Conservation (phyloP, 371 early-diverging fungal genomes). For the Thermomucor indicae-seudaticae region DNA sequence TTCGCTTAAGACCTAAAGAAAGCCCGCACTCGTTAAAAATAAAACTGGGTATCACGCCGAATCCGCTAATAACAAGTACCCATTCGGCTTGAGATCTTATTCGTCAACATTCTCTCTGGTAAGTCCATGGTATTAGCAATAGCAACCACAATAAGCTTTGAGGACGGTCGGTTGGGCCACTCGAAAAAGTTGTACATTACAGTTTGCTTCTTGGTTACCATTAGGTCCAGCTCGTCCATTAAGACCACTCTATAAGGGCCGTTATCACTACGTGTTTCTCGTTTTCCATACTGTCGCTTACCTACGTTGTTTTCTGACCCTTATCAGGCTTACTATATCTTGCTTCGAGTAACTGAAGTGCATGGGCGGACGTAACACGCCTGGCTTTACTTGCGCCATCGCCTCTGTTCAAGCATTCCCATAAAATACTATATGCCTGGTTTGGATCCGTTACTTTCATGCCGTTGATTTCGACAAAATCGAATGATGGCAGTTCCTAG, state of each 20-base stretch:
- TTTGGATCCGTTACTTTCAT: conserved; percentile 94
- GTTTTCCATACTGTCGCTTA: not conserved
- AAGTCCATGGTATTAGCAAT: conserved; percentile 99
- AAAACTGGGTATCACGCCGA: not conserved
- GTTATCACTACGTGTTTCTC: not conserved
- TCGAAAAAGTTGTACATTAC: conserved; percentile 99
- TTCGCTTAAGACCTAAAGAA: conserved; percentile 67
- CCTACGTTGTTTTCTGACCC: conserved; percentile 37
- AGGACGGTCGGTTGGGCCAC: conserved; percentile 86
- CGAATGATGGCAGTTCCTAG: conserved; percentile 66
- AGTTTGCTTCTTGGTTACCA: conserved; percentile 89
- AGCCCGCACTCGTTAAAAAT: conserved; percentile 4
- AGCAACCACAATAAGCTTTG: conserved; percentile 88
- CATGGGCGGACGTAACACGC: conserved; percentile 72
- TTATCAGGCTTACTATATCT: conserved; percentile 52
- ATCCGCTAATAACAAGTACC: conserved; percentile 43
- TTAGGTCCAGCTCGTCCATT: conserved; percentile 97
- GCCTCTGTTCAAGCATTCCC: conserved; percentile 58
- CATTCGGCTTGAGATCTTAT: conserved; percentile 90
- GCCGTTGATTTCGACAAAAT: conserved; percentile 93
- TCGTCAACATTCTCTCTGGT: conserved; percentile 91
- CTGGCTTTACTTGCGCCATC: not conserved
- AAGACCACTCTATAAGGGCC: conserved; percentile 70
- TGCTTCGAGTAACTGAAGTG: conserved; percentile 68
- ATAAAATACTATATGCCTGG: conserved; percentile 82